Conservation (phyloP, 768 basidiomycete species). For the Calocera cornea region DNA sequence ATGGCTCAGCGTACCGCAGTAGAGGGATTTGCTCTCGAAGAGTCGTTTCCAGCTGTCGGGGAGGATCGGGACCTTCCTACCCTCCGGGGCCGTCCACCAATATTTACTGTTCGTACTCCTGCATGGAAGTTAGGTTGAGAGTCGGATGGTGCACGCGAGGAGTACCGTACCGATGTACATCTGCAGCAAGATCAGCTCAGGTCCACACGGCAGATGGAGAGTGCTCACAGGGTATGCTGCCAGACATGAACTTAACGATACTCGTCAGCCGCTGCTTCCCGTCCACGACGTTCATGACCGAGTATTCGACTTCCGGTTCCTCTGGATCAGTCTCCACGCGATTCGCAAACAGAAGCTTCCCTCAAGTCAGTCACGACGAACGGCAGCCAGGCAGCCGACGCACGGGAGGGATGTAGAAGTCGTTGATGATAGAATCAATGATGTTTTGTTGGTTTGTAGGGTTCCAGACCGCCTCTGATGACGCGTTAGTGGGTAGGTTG, state of each 20-base stretch:
- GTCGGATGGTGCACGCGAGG: too few relatives aligned
- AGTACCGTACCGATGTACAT: not conserved
- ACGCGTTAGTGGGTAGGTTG: not conserved
- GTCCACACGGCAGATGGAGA: not conserved
- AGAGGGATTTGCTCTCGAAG: slow-evolving; percentile 1
- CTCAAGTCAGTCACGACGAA: not conserved
- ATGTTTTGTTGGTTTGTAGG: not conserved
- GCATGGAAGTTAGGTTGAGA: not conserved
- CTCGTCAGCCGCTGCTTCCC: not conserved
- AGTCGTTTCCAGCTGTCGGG: slow-evolving; percentile 1
- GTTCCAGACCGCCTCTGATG: not conserved
- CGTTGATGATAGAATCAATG: not conserved
- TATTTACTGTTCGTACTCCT: not conserved
- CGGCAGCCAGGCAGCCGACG: not conserved
- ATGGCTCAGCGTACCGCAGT: not conserved
- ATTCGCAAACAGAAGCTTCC: not conserved
- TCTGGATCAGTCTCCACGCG: not conserved
- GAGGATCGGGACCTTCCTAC: not conserved
- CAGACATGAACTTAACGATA: not conserved
- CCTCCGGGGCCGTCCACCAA: not conserved
- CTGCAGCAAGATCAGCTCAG: not conserved
- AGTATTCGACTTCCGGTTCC: not conserved
- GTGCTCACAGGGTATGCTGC: not conserved
- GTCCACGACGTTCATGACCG: slow-evolving; percentile 1
- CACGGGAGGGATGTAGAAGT: not conserved